These are phyloP conservation scores for Boechera divaricarpa DNA, from an alignment of 345 rosid genomes.

Conservation along the genomic window DNA sequence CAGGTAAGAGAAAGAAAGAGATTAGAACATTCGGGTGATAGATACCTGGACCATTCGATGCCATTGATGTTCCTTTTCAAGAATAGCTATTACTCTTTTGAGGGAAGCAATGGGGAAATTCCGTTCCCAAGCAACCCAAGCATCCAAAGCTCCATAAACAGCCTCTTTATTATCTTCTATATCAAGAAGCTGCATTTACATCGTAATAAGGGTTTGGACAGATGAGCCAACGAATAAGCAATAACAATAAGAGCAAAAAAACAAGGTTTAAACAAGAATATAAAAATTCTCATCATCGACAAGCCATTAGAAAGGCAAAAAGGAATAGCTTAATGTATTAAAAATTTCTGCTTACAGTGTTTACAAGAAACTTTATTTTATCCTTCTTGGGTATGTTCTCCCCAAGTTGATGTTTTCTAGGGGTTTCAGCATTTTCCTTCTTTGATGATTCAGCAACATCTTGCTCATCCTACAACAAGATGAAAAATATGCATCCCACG, in stretches of 20 bases:
- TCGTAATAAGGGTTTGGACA: slow-evolving; percentile 23
- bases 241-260: slow-evolving; percentile 8
- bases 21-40: neutral
- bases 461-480: slow-evolving; percentile 38
- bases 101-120: slow-evolving; percentile 80
- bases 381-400: slow-evolving; percentile 77
- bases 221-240: slow-evolving; percentile 7
- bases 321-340: neutral
- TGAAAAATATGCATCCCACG: slow-evolving; percentile 8
- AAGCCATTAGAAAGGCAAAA: slow-evolving; percentile 21
- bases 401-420: slow-evolving; percentile 53
- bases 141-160: slow-evolving; percentile 89
- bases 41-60: slow-evolving; percentile 86
- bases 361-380: slow-evolving; percentile 66
- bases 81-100: slow-evolving; percentile 66
- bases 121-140: slow-evolving; percentile 97
- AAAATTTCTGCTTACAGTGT: slow-evolving; percentile 57
- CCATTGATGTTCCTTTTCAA: slow-evolving; percentile 90
- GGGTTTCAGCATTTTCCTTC: slow-evolving; percentile 40
- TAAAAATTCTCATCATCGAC: neutral
- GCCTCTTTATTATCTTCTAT: slow-evolving; percentile 80
- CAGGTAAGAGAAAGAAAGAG: neutral
- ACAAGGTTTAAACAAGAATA: slow-evolving; percentile 13
- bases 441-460: slow-evolving; percentile 30
- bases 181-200: slow-evolving; percentile 67